Conservation (phyloP, 2,329 filamentous ascomycete species). For the Atkinsonella texensis region DNA sequence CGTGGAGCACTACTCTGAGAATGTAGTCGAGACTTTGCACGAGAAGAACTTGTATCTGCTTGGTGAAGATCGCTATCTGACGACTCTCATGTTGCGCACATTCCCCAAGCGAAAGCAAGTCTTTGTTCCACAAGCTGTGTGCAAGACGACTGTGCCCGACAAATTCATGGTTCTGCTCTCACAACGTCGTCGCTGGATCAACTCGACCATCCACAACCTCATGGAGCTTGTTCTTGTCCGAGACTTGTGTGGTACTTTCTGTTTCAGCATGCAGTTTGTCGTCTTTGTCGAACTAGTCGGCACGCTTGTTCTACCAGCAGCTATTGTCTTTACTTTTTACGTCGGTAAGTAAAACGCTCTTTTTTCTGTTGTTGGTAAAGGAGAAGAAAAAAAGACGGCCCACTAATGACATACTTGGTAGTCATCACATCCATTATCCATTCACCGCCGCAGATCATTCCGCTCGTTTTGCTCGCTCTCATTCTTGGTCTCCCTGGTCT, state of each 20-base stretch:
- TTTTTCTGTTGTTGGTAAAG: no score
- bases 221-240: slow-evolving; percentile 95
- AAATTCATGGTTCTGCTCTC: slow-evolving; percentile 85
- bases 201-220: slow-evolving; percentile 95
- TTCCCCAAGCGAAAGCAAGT: slow-evolving; percentile 99
- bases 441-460: slow-evolving; percentile 71
- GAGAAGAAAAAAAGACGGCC: slow-evolving; percentile 3
- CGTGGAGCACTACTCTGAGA: slow-evolving; percentile 98
- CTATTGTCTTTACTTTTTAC: slow-evolving; percentile 95
- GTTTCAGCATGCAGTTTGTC: slow-evolving; percentile 99
- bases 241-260: slow-evolving; percentile 96
- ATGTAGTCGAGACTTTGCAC: slow-evolving; percentile 95
- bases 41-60: slow-evolving; percentile 91
- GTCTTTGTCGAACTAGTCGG: slow-evolving; percentile 92
- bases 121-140: slow-evolving; percentile 95
- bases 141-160: slow-evolving; percentile 95
- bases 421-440: slow-evolving; percentile 77
- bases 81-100: slow-evolving; percentile 94
- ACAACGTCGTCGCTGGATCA: slow-evolving; percentile 96
- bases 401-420: slow-evolving; percentile 21
- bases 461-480: slow-evolving; percentile 73
- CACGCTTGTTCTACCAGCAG: slow-evolving; percentile 87
- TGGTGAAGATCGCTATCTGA: slow-evolving; percentile 89
- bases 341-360: slow-evolving; percentile 54
- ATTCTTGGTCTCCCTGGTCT: slow-evolving; percentile 90